phyloP scores from a whole-genome alignment of 208 protist species.

The Crithidia bombi region DNA sequence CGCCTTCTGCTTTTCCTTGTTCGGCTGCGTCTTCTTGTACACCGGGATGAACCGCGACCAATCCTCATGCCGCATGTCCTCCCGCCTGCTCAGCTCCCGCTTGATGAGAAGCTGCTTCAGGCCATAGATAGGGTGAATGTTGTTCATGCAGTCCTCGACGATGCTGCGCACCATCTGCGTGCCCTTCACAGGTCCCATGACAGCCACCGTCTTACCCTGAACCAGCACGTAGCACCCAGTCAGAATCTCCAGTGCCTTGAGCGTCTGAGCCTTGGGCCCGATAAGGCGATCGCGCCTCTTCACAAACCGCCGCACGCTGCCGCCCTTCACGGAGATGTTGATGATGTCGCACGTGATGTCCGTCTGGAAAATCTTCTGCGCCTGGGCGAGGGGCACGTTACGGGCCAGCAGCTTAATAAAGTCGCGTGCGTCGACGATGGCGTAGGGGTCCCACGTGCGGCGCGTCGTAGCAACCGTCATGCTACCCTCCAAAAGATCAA shows the following conservation, averaged over 20 bases:
- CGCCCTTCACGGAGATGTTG: constrained; percentile 96
- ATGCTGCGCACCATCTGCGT: constrained; percentile 97
- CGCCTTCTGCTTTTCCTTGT: constrained; percentile 91
- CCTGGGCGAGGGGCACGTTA: constrained; percentile 96
- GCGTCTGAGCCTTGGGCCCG: constrained; percentile 97
- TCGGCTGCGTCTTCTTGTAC: constrained; percentile 92
- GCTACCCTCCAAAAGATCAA: constrained; percentile 96
- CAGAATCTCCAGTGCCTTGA: constrained; percentile 98
- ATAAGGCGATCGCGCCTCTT: constrained; percentile 99
- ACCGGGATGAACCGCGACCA: constrained; percentile 99
- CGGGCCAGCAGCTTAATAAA: constrained; percentile 98
- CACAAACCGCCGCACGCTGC: constrained; percentile 98
- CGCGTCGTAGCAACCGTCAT: constrained; percentile 99
- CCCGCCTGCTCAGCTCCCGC: constrained; percentile 97
- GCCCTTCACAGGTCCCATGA: constrained; percentile 97
- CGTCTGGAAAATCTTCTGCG: constrained; percentile 97
- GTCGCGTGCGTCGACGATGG: constrained; percentile 98
- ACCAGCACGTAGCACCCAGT: constrained; percentile 99
- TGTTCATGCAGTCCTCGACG: constrained; percentile 99
- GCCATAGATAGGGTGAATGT: constrained; percentile 99
- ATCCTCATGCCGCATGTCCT: constrained; percentile 95
- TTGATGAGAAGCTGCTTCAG: constrained; percentile 99
- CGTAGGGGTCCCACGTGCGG: constrained; percentile 99
- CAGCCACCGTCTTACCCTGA: constrained; percentile 97
- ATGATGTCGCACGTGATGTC: constrained; percentile 99